Evolutionary conservation across 2,329 filamentous ascomycete species (phyloP).

Genomic region (Aspergillus ochraceoroseus): DNA sequence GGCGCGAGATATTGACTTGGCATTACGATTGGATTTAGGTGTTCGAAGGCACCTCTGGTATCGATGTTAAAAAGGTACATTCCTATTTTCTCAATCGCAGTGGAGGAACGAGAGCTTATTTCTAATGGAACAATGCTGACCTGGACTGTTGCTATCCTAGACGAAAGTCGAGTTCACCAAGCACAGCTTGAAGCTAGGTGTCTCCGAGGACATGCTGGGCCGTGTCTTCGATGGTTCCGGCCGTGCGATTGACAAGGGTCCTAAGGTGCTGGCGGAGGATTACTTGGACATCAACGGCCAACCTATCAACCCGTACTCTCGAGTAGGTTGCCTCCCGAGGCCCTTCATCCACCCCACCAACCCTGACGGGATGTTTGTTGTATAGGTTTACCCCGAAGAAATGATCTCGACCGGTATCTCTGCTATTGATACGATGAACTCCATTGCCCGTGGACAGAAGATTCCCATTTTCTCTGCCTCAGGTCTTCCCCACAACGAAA

Average conservation of each 20-base stretch:
- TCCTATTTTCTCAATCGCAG: neutral
- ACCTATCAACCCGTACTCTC: slow-evolving; percentile 96
- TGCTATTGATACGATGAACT: slow-evolving; percentile 97
- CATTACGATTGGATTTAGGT: slow-evolving; percentile 55
- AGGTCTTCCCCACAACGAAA: slow-evolving; percentile 98
- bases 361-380: slow-evolving; percentile 9
- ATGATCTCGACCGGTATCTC: slow-evolving; percentile 99
- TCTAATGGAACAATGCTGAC: slow-evolving; percentile 12
- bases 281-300: slow-evolving; percentile 98
- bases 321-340: slow-evolving; percentile 52
- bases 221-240: slow-evolving; percentile 98
- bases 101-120: too few relatives aligned
- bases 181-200: slow-evolving; percentile 94
- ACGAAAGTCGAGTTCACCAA: slow-evolving; percentile 97
- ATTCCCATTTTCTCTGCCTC: slow-evolving; percentile 98
- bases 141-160: slow-evolving; percentile 45
- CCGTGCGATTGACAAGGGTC: slow-evolving; percentile 96
- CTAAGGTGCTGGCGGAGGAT: slow-evolving; percentile 95
- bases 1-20: slow-evolving; percentile 21
- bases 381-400: slow-evolving; percentile 92
- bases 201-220: slow-evolving; percentile 98
- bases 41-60: slow-evolving; percentile 93
- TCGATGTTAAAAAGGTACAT: slow-evolving; percentile 92
- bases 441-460: slow-evolving; percentile 96
- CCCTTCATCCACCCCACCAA: neutral